Evolutionary conservation across 805 yeast genomes (phyloP).

Genomic region (Candida argentea): DNA sequence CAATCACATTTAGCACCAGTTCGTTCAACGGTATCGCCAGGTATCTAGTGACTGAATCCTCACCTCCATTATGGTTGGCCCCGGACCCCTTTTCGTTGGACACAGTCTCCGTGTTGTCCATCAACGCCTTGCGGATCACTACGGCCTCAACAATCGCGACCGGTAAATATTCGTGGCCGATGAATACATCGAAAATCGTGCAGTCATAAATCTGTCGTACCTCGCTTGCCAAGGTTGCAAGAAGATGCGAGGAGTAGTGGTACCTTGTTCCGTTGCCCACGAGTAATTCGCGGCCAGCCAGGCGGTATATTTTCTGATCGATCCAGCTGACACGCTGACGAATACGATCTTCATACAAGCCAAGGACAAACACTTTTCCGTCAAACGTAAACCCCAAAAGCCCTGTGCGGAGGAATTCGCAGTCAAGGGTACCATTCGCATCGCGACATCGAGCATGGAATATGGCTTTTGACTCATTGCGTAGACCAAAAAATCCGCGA

Average conservation of each 20-base stretch:
- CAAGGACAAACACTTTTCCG: slow-evolving; percentile 82
- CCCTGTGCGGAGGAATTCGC: slow-evolving; percentile 85
- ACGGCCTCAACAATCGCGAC: slow-evolving; percentile 77
- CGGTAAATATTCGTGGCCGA: slow-evolving; percentile 73
- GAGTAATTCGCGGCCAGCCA: slow-evolving; percentile 20
- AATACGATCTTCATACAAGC: slow-evolving; percentile 85
- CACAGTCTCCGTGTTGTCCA: too few relatives aligned
- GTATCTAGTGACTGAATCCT: slow-evolving; percentile 6
- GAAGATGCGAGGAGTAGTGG: slow-evolving; percentile 80
- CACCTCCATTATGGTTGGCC: slow-evolving; percentile 10
- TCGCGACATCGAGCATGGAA: slow-evolving; percentile 78
- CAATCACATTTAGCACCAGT: slow-evolving; percentile 31
- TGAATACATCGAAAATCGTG: slow-evolving; percentile 77
- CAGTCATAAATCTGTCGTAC: slow-evolving; percentile 81
- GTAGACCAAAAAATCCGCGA: slow-evolving; percentile 77
- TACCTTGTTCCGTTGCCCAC: slow-evolving; percentile 39
- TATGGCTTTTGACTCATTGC: slow-evolving; percentile 56
- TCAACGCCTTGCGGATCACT: slow-evolving; percentile 27
- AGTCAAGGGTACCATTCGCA: slow-evolving; percentile 56
- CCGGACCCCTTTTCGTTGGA: slow-evolving; percentile 6
- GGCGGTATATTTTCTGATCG: slow-evolving; percentile 34
- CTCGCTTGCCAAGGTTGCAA: slow-evolving; percentile 72
- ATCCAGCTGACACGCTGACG: slow-evolving; percentile 66
- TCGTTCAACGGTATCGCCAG: slow-evolving; percentile 33
- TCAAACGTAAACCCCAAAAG: slow-evolving; percentile 78